Percentiles rank a stretch among this genome's conserved stretches.
phyloP scores from a whole-genome alignment of 345 rosid species.

The Eucalyptus erythrocorys region DNA sequence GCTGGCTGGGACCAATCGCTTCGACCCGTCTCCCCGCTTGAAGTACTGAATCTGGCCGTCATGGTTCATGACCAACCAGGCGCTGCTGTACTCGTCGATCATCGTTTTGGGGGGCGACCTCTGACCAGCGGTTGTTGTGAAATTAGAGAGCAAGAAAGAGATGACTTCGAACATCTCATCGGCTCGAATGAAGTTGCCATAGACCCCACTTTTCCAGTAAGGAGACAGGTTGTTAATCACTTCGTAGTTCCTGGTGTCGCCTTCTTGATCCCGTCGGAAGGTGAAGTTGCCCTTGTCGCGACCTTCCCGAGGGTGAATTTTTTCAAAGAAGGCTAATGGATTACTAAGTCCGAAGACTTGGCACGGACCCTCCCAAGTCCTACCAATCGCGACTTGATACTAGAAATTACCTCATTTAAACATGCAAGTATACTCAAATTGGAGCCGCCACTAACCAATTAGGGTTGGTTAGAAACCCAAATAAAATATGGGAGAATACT shows the following conservation, averaged over 20 bases:
- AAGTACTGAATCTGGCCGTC: conserved; percentile 11
- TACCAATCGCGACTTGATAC: too few species aligned
- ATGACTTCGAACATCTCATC: not conserved
- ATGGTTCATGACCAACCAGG: conserved; percentile 9
- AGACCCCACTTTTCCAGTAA: not conserved
- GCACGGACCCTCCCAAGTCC: too few species aligned
- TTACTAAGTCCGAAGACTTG: too few species aligned
- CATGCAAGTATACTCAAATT: too few species aligned
- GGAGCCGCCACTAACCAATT: too few species aligned
- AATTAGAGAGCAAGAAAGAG: not conserved
- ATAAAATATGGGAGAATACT: too few species aligned
- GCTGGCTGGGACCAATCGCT: conserved; percentile 10
- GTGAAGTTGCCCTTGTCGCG: conserved; percentile 42
- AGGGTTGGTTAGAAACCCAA: too few species aligned
- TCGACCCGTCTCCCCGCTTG: not conserved
- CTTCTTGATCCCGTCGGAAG: not conserved
- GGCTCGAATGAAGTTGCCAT: not conserved
- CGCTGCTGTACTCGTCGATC: not conserved
- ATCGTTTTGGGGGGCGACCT: accelerated
- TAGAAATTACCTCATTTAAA: too few species aligned
- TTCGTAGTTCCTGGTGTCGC: not conserved
- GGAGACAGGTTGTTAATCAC: accelerated
- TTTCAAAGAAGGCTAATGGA: too few species aligned
- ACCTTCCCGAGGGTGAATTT: too few species aligned
- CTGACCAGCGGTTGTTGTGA: not conserved